These are phyloP conservation scores for Coniochaeta sp. DNA, from an alignment of 2,329 filamentous ascomycete species.

Conservation along the genomic window DNA sequence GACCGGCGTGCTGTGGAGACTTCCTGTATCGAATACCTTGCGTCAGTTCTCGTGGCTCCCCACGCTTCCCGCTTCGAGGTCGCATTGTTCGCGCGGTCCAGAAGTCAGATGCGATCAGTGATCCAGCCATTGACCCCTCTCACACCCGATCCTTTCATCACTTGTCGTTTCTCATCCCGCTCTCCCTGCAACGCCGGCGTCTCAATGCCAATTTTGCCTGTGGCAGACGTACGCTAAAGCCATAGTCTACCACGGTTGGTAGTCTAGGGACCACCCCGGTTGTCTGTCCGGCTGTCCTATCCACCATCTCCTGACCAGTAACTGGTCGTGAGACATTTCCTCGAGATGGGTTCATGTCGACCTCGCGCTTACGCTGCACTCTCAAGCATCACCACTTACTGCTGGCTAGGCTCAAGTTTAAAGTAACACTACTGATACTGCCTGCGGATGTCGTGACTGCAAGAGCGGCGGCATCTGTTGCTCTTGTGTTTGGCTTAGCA, in stretches of 20 bases:
- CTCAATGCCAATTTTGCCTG: not conserved
- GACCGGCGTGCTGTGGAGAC: not conserved
- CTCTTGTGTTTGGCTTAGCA: not conserved
- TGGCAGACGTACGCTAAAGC: not conserved
- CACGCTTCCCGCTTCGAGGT: not conserved
- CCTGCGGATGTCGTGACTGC: not conserved
- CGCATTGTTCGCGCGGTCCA: not conserved
- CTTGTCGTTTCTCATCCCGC: not conserved
- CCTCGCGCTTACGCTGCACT: not conserved
- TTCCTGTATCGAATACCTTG: not conserved
- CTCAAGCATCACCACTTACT: not conserved
- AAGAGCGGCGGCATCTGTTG: not conserved
- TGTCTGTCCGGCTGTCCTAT: too few relatives aligned
- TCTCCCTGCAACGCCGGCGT: not conserved
- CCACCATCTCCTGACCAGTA: not conserved
- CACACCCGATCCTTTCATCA: not conserved
- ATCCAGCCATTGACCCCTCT: not conserved
- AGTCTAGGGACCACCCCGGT: not conserved
- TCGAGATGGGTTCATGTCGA: not conserved
- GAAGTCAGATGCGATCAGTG: too few relatives aligned
- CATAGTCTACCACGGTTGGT: not conserved
- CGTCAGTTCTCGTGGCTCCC: not conserved
- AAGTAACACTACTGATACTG: not conserved
- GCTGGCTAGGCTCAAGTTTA: not conserved
- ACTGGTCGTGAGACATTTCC: not conserved